These are phyloP conservation scores for Thalassiosira mediterranea DNA, from an alignment of 352 stramenopile species.

Conservation along the genomic window DNA sequence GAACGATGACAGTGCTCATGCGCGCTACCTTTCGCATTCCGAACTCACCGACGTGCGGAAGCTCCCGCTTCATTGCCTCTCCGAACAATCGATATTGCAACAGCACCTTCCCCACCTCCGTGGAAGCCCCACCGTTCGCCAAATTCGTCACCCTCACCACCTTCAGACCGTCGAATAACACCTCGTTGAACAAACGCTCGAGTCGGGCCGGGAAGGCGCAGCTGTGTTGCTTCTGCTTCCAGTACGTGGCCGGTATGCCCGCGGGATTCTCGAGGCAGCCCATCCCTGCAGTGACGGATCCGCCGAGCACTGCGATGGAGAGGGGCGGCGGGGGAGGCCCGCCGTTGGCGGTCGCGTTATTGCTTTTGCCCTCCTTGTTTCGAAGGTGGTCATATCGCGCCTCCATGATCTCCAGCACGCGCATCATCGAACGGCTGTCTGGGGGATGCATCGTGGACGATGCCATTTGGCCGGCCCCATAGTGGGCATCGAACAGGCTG, in stretches of 20 bases:
- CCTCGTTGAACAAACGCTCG: conserved; percentile 19
- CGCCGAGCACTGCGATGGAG: conserved; percentile 7
- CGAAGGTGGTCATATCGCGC: no score
- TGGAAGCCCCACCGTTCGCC: not conserved
- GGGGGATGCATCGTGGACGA: no score
- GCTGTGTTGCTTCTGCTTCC: not conserved
- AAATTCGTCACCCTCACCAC: conserved; percentile 19
- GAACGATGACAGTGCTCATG: no score
- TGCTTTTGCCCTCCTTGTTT: no score
- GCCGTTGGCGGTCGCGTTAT: no score
- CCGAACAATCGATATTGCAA: conserved; percentile 20
- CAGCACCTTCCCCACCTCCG: conserved; percentile 5
- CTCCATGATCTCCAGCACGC: no score
- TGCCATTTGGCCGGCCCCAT: no score
- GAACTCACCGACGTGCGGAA: conserved; percentile 11
- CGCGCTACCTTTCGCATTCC: no score
- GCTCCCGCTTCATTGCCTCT: not conserved
- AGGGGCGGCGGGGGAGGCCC: conserved; percentile 13
- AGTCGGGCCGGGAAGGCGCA: conserved; percentile 15
- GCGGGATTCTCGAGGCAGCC: not conserved
- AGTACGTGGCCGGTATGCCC: not conserved
- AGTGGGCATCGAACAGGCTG: no score
- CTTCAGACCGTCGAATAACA: conserved; percentile 9
- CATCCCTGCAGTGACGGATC: conserved; percentile 16
- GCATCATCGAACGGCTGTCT: no score